These are phyloP conservation scores for Cenchrus purpureus DNA, from an alignment of 176 grass and related monocot genomes.

Conservation along the genomic window DNA sequence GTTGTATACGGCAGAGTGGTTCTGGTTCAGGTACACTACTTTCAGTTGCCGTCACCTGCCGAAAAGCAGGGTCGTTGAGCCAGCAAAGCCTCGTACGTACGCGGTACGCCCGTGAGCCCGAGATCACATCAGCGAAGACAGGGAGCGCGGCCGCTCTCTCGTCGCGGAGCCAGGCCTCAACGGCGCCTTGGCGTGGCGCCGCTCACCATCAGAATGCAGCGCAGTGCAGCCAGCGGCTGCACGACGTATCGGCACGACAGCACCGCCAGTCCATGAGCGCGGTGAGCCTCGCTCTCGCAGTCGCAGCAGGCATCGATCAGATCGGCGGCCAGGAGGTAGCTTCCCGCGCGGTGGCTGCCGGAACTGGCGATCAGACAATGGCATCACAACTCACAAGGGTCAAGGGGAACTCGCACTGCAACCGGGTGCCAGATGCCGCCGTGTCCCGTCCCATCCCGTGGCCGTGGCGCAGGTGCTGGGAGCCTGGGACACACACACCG, in stretches of 20 bases:
- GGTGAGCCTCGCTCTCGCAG: too few relatives aligned
- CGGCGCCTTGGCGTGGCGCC: neutral
- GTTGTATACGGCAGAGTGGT: neutral
- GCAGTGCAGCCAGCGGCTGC: neutral
- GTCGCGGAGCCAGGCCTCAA: too few relatives aligned
- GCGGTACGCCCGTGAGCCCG: neutral
- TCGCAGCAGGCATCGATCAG: too few relatives aligned
- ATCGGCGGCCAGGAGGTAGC: neutral
- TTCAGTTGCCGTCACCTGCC: slow-evolving; percentile 12
- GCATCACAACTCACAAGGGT: neutral
- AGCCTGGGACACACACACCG: too few relatives aligned
- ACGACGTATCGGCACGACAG: neutral
- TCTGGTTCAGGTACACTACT: slow-evolving; percentile 10
- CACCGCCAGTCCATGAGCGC: neutral
- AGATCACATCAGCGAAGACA: neutral
- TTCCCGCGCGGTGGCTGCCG: neutral
- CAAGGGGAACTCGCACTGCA: neutral
- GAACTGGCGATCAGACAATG: neutral
- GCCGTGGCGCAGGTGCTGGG: neutral
- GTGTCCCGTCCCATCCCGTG: neutral
- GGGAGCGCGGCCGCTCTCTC: too few relatives aligned
- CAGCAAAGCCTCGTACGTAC: neutral
- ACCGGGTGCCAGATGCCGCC: neutral
- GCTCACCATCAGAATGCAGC: neutral
- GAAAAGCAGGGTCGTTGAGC: neutral